phyloP scores from a whole-genome alignment of 164 flowering plant genomes.

The Vitis riparia region DNA sequence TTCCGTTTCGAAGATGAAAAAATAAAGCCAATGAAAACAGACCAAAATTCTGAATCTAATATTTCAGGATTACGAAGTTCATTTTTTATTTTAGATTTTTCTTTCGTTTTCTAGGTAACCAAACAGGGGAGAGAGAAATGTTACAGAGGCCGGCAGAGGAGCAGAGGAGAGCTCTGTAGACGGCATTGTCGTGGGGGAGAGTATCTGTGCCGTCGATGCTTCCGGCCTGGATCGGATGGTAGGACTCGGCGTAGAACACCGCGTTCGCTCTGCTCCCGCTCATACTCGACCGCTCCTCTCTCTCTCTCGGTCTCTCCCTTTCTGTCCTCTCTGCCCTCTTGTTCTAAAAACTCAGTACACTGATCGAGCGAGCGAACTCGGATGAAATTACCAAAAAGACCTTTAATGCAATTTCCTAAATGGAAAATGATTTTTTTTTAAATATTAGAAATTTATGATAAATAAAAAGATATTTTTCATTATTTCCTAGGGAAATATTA shows the following conservation, averaged over 20 bases:
- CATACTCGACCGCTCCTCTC: conserved; percentile 7
- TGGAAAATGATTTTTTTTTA: no score
- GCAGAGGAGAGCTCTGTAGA: conserved; percentile 86
- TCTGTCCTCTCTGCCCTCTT: no score
- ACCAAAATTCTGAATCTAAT: neutral
- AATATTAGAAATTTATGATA: no score
- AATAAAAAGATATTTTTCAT: no score
- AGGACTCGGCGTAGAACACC: conserved; percentile 79
- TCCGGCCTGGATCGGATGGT: conserved; percentile 94
- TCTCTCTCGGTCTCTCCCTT: neutral
- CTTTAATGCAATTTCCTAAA: no score
- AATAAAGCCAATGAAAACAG: neutral
- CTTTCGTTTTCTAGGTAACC: neutral
- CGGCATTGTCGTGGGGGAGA: conserved; percentile 84
- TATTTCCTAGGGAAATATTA: no score
- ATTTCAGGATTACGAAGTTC: no score
- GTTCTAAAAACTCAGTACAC: no score
- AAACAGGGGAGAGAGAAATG: neutral
- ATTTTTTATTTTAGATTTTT: no score
- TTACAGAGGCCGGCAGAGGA: conserved; percentile 83
- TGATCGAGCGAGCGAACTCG: no score
- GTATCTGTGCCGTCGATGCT: conserved; percentile 94
- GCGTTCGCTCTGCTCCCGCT: conserved; percentile 43
- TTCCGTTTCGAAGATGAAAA: neutral
- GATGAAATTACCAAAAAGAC: no score